These are phyloP conservation scores for Penicillium sp. DNA, from an alignment of 2,329 filamentous ascomycete species.

Conservation along the genomic window DNA sequence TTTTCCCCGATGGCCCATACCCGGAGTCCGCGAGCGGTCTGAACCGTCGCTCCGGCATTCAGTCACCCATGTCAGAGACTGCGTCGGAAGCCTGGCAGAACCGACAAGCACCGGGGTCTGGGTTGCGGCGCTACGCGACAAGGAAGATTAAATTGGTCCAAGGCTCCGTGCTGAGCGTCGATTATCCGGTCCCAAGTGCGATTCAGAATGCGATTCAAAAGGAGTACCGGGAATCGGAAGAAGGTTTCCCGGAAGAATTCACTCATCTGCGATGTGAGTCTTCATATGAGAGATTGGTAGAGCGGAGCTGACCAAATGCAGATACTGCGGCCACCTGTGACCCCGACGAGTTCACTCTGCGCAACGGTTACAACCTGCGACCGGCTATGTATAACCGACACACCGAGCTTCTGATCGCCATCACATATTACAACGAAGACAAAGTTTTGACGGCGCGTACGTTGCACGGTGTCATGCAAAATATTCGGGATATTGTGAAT, in stretches of 20 bases:
- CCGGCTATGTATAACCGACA: conserved; percentile 98
- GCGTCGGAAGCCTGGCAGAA: conserved; percentile 71
- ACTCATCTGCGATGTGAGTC: conserved; percentile 83
- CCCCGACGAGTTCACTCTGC: conserved; percentile 95
- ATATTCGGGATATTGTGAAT: conserved; percentile 96
- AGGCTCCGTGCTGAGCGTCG: conserved; percentile 90
- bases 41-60: conserved; percentile 50
- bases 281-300: not conserved
- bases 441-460: conserved; percentile 89
- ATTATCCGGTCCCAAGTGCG: conserved; percentile 94
- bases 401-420: conserved; percentile 92
- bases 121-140: conserved; percentile 84
- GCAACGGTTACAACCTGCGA: conserved; percentile 97
- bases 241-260: conserved; percentile 84
- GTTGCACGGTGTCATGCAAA: conserved; percentile 95
- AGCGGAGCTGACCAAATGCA: conserved; percentile 27
- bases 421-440: conserved; percentile 99
- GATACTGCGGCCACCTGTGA: conserved; percentile 96
- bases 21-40: conserved; percentile 57
- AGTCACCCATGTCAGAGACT: conserved; percentile 60
- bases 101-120: conserved; percentile 65
- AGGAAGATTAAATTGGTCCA: conserved; percentile 98
- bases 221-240: conserved; percentile 83
- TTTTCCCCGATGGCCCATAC: conserved; percentile 51
- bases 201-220: conserved; percentile 95